These are phyloP conservation scores for Teunomyces panamensis DNA, from an alignment of 805 yeast species.

Conservation along the genomic window DNA sequence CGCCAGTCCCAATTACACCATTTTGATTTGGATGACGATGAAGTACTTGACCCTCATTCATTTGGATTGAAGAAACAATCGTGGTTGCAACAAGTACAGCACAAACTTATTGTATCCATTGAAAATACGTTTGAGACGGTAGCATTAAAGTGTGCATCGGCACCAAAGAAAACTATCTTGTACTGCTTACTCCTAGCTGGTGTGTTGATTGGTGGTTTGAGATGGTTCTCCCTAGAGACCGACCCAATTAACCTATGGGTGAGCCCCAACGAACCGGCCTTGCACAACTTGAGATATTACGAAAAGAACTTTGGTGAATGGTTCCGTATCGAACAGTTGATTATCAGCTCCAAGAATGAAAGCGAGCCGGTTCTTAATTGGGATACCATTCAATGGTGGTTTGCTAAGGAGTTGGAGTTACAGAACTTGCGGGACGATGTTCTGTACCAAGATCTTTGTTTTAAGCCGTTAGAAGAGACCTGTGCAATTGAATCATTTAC, in stretches of 20 bases:
- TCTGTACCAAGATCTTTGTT: slow-evolving; percentile 66
- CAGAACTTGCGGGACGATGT: slow-evolving; percentile 22
- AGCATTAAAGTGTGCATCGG: slow-evolving; percentile 59
- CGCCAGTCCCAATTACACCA: neutral
- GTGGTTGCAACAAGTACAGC: neutral
- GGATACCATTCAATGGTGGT: slow-evolving; percentile 83
- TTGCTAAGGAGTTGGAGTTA: slow-evolving; percentile 61
- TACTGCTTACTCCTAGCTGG: slow-evolving; percentile 31
- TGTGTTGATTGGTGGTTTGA: slow-evolving; percentile 23
- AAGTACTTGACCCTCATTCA: neutral
- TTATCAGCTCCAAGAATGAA: slow-evolving; percentile 57
- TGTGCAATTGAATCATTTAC: slow-evolving; percentile 88
- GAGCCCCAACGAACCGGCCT: slow-evolving; percentile 69
- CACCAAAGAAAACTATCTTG: slow-evolving; percentile 43
- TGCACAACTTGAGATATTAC: slow-evolving; percentile 61
- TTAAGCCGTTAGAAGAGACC: slow-evolving; percentile 73
- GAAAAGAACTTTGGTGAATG: slow-evolving; percentile 89
- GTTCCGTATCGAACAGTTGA: slow-evolving; percentile 82
- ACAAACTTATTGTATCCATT: slow-evolving; percentile 10
- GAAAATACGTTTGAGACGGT: slow-evolving; percentile 42
- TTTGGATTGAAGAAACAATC: neutral
- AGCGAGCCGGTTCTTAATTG: slow-evolving; percentile 59
- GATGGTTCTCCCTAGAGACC: slow-evolving; percentile 52
- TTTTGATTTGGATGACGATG: neutral
- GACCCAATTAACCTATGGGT: slow-evolving; percentile 91